These are phyloP conservation scores for Pisolithus tinctorius DNA, from an alignment of 768 basidiomycete species.

Conservation along the genomic window DNA sequence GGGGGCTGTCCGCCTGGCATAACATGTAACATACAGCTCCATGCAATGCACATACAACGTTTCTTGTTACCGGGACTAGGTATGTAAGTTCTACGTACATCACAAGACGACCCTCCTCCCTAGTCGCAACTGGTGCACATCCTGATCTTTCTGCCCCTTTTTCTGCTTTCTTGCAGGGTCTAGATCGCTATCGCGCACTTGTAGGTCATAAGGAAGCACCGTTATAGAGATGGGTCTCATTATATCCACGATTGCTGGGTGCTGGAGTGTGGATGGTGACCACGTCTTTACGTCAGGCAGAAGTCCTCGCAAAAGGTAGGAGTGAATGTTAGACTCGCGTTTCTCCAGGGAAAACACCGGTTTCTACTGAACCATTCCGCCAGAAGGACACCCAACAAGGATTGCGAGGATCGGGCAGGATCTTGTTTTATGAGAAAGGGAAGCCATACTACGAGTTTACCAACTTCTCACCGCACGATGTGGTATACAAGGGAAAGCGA, in stretches of 20 bases:
- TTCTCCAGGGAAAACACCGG: neutral
- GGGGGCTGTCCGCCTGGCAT: neutral
- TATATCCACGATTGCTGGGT: neutral
- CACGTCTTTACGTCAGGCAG: neutral
- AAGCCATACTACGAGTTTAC: slow-evolving; percentile 67
- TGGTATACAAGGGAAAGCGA: slow-evolving; percentile 52
- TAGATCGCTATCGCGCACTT: neutral
- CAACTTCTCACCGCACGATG: slow-evolving; percentile 66
- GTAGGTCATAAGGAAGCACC: neutral
- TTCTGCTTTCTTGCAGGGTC: neutral
- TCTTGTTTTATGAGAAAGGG: slow-evolving; percentile 59
- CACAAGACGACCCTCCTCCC: neutral
- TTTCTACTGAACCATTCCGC: neutral
- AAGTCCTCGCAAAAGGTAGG: neutral
- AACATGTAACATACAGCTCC: neutral
- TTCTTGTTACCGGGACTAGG: neutral
- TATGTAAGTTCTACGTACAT: neutral
- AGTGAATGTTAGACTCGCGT: neutral
- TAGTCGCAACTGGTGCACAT: neutral
- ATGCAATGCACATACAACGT: neutral
- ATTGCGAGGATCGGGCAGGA: slow-evolving; percentile 8
- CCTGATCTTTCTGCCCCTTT: neutral
- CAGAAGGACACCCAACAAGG: neutral
- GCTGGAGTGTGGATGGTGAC: neutral
- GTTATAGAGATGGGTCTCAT: slow-evolving; percentile 1